Conservation (phyloP, 108 stramenopile genomes). For the Hondaea fermentalgiana region DNA sequence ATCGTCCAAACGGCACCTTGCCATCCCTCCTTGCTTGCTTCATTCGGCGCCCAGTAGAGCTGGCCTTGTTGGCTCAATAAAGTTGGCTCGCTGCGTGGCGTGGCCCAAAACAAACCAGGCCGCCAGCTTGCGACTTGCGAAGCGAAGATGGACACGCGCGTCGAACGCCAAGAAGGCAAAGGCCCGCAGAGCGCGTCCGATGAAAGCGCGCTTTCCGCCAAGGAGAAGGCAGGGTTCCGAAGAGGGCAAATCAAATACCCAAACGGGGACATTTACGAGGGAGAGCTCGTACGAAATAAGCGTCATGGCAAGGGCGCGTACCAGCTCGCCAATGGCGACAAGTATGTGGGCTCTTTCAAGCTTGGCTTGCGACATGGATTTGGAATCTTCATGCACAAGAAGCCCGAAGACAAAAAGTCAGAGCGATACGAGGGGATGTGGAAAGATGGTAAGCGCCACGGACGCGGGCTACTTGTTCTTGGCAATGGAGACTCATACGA, state of each 20-base stretch:
- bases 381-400: background rate
- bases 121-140: no score
- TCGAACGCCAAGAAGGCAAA: no score
- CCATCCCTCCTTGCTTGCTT: no score
- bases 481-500: background rate
- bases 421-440: background rate
- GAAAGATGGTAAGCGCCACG: background rate
- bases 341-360: background rate
- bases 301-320: slow-evolving; percentile 7
- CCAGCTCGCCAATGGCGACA: background rate
- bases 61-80: no score
- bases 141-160: no score
- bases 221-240: background rate
- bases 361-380: background rate
- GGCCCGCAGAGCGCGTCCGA: no score
- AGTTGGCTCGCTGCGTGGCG: no score
- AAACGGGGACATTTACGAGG: background rate
- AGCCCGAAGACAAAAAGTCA: background rate
- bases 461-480: background rate
- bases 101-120: no score
- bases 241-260: background rate
- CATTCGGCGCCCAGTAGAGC: no score
- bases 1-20: no score
- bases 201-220: no score
- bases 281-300: background rate